These are phyloP conservation scores for Vanrija sp. DNA, from an alignment of 1,284 basidiomycete species.

Conservation along the genomic window DNA sequence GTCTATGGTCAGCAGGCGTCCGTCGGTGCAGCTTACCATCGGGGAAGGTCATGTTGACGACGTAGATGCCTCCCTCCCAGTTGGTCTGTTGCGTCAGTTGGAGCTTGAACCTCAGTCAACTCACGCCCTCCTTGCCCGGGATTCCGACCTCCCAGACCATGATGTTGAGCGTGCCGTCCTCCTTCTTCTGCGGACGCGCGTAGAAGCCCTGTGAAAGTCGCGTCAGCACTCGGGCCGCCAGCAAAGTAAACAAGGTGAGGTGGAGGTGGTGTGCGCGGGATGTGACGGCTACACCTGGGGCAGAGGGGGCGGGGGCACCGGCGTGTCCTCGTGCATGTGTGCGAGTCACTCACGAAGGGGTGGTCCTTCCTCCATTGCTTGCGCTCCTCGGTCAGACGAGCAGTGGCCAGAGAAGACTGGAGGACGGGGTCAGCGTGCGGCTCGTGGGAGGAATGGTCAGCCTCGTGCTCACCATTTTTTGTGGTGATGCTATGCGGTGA, in stretches of 20 bases:
- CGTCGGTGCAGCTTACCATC: constrained; percentile 64
- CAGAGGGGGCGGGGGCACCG: not conserved
- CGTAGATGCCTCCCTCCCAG: constrained; percentile 95
- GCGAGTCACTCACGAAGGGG: constrained; percentile 73
- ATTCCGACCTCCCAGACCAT: constrained; percentile 98
- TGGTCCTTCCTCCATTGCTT: constrained; percentile 99
- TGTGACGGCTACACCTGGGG: not conserved
- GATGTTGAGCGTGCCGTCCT: constrained; percentile 91
- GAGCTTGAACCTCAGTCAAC: constrained; percentile 36
- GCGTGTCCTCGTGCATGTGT: no score
- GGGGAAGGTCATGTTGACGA: constrained; percentile 88
- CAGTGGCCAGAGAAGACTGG: constrained; percentile 36
- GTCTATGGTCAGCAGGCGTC: constrained; percentile 30
- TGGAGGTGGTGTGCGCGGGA: not conserved
- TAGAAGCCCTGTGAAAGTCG: constrained; percentile 77
- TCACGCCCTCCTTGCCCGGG: constrained; percentile 74
- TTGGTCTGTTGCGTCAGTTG: constrained; percentile 63
- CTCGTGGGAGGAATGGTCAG: no score
- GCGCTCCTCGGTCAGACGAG: constrained; percentile 72
- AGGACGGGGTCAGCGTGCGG: not conserved
- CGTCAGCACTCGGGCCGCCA: not conserved
- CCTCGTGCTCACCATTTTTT: no score
- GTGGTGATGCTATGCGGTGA: no score
- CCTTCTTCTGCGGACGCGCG: constrained; percentile 80
- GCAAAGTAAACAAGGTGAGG: not conserved